A percentile compares a stretch with the other conserved stretches of the same genome.
Conservation (phyloP, 495 filamentous ascomycete species). For the Tetracladium setigerum region DNA sequence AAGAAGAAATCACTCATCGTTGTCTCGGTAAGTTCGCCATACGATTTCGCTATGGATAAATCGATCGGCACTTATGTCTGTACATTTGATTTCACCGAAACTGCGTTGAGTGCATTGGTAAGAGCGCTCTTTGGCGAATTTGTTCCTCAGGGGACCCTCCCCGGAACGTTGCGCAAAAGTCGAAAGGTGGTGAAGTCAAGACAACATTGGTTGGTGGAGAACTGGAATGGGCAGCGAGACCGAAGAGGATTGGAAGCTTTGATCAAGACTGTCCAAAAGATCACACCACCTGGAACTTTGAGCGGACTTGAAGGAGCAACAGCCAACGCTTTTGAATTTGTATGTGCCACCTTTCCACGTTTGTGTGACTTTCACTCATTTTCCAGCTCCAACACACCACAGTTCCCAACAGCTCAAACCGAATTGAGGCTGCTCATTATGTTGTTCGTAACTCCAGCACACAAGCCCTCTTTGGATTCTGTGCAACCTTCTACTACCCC, state of each 20-base stretch:
- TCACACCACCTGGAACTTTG: slow-evolving; percentile 44
- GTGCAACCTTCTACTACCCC: slow-evolving; percentile 73
- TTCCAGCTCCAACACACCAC: not conserved
- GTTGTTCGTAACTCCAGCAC: slow-evolving; percentile 89
- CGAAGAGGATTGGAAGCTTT: slow-evolving; percentile 59
- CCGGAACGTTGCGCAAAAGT: slow-evolving; percentile 75
- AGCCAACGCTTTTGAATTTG: slow-evolving; percentile 68
- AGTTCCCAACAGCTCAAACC: not conserved
- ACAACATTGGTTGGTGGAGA: slow-evolving; percentile 86
- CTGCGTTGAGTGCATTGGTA: slow-evolving; percentile 73
- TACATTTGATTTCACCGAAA: slow-evolving; percentile 92
- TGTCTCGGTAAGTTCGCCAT: slow-evolving; percentile 84
- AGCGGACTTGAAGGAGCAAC: slow-evolving; percentile 57
- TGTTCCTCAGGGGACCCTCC: slow-evolving; percentile 61
- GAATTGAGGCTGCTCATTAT: slow-evolving; percentile 72
- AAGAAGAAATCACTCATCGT: slow-evolving; percentile 71
- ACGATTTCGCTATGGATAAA: slow-evolving; percentile 90
- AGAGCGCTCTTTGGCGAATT: slow-evolving; percentile 75
- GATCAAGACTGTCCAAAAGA: slow-evolving; percentile 53
- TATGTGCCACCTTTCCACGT: slow-evolving; percentile 34
- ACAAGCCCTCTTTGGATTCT: slow-evolving; percentile 80
- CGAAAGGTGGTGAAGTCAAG: slow-evolving; percentile 72
- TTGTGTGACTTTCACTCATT: not conserved
- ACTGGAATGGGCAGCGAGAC: slow-evolving; percentile 72
- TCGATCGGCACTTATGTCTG: slow-evolving; percentile 83